Percentiles rank a stretch among this genome's conserved stretches.
Evolutionary conservation across 805 yeast genomes (phyloP).

Genomic region (Dipodascopsis uninucleata): DNA sequence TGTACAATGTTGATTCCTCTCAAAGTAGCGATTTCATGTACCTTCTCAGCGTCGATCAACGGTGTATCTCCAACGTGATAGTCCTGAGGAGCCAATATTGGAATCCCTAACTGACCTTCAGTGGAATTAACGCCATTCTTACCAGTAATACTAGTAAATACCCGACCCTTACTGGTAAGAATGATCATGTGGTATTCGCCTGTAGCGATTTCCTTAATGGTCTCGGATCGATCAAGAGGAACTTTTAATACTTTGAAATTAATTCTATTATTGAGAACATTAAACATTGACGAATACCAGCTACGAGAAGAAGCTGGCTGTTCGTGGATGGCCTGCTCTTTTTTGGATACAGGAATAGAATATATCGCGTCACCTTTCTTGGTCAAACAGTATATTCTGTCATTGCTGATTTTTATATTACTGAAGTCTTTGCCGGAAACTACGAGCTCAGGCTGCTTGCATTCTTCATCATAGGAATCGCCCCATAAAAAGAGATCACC

Average conservation of each 20-base stretch:
- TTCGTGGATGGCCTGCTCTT: no score
- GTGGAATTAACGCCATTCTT: constrained; percentile 37
- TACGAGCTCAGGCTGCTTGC: constrained; percentile 38
- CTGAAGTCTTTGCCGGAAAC: constrained; percentile 48
- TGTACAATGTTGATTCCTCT: constrained; percentile 50
- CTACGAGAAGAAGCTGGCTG: no score
- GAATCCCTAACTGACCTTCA: constrained; percentile 83
- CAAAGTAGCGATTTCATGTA: constrained; percentile 56
- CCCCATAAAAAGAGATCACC: constrained; percentile 80
- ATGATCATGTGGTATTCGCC: constrained; percentile 73
- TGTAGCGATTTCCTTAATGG: constrained; percentile 48
- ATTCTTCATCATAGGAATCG: constrained; percentile 37
- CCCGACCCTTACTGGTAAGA: constrained; percentile 55
- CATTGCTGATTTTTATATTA: constrained; percentile 50
- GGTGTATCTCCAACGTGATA: neutral
- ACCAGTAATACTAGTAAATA: constrained; percentile 63
- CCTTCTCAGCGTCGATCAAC: constrained; percentile 13
- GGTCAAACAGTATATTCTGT: constrained; percentile 45
- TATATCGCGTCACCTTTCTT: constrained; percentile 40
- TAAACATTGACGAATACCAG: constrained; percentile 11
- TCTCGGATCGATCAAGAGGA: constrained; percentile 45
- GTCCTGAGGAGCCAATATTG: constrained; percentile 9
- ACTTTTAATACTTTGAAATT: constrained; percentile 15
- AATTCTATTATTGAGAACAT: neutral
- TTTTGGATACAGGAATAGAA: constrained; percentile 34